Evolutionary conservation across 495 filamentous ascomycete genomes (phyloP), one percentile per base, ranked within the genome.

Genomic region (Choiromyces venosus): DNA sequence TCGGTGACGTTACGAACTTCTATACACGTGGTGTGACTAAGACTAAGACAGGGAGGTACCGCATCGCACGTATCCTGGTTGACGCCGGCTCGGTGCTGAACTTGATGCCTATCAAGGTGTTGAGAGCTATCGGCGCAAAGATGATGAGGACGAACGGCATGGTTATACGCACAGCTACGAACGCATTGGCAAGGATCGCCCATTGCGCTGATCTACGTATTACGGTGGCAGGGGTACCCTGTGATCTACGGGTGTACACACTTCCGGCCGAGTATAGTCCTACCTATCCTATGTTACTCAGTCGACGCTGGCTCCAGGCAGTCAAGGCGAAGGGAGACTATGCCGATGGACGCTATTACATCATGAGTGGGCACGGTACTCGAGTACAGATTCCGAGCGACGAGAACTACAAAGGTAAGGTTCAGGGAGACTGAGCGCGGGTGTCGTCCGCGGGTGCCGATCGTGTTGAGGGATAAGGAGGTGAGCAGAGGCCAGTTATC

Each of bases 1-100:
- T n/a, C n/a, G n/a, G n/a, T n/a, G n/a, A n/a, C n/a, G n/a, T n/a
- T n/a, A n/a, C n/a, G n/a, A n/a, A n/a, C n/a, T n/a, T n/a, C n/a
- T n/a, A 73, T 9, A 73, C 46, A 14, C 6, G 4, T 0, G 46
- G 71, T 0, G 35, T 19, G 2, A 29, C 67, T 46, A 52, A 36
- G 0, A 19, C 7, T 4, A 40, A 0, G 0, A 37, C 2, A 0
- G 69, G 37, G 6, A 4, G 14, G 0, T 72, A 68, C 10, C 5
- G 6, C 0, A 14, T 72, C 3, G 35, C 38, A 14, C 36, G 18
- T 3, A 68, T 72, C 12, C 65, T 68, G 4, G 65, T 72, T 0
- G 71, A 72, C 40, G 65, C 39, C 0, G 71, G 65, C 16, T 68
- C 65, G 12, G 71, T 72, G 8, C 37, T 72, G 10, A 72, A 72